Evolutionary conservation across 2,329 filamentous ascomycete species (phyloP), one percentile per base, ranked within the genome.

Genomic region (Blastomyces parvus): DNA sequence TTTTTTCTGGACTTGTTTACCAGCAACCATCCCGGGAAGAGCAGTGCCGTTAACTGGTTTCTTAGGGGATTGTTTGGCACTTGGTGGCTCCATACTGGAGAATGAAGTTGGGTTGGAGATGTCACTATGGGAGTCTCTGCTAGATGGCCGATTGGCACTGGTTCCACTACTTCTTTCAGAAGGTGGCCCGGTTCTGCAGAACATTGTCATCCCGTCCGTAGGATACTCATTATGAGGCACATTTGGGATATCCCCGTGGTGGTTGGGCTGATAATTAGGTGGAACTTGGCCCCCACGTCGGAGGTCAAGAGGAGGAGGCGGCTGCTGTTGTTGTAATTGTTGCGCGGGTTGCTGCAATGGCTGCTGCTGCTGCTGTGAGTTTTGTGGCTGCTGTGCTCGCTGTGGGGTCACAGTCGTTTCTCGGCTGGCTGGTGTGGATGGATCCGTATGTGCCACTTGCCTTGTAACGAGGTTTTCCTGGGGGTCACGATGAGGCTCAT

Each of bases 201-300:
- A 88, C 85, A 97, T 96, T 0, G 93, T 97, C 91, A 97, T 97
- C 4, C 92, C 93, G 73, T 97, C 93, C 74, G 88, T 85, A 0
- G 93, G 92, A 73, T 97, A 97, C 11, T 94, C 91, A 69, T 97
- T 95, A 70, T 97, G 91, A 17, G 93, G 91, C 2, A 96, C 84
- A 17, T 55, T 61, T 3, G 86, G 81, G 64, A 90, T 84, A 30
- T 86, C 82, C 2, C 82, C 83, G 69, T 84, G 83, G 67, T 91
- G 86, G 64, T 86, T 84, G 60, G 83, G 77, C 46, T 79, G 76
- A 63, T 79, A 79, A 64, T 80, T 80, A 4, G 78, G 78, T 40
- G 78, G 78, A 17, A 76, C 67, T 19, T 78, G 72, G 17, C 72
- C 73, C 38, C 76, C 75, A 38, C 75, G 73, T 36, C 76, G 73